phyloP scores from a whole-genome alignment of 352 stramenopile genomes.

The Phytophthora uliginosa region DNA sequence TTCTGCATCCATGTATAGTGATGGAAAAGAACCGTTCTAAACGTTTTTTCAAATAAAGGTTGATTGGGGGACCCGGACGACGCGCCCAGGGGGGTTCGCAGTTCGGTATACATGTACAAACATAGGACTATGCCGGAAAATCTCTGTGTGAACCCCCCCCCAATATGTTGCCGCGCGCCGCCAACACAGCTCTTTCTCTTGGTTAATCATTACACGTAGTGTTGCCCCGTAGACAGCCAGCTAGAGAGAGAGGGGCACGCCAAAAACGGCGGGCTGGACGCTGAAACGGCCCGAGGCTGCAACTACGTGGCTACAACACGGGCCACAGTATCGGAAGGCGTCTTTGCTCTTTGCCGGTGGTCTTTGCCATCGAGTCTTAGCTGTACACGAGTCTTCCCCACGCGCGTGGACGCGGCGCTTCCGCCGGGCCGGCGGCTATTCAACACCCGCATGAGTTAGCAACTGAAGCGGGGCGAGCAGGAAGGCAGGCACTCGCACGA shows the following conservation, averaged over 20 bases:
- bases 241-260: neutral
- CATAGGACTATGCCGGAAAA: too few species aligned
- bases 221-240: too few species aligned
- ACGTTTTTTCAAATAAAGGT: too few species aligned
- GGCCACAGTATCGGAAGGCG: too few species aligned
- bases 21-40: too few species aligned
- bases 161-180: constrained; percentile 1
- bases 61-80: too few species aligned
- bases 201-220: neutral
- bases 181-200: neutral
- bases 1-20: too few species aligned
- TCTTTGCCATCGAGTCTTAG: neutral
- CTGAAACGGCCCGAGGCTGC: neutral
- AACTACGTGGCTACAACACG: neutral
- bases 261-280: constrained; percentile 2
- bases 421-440: constrained; percentile 13
- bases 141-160: too few species aligned
- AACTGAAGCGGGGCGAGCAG: neutral
- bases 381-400: neutral
- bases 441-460: constrained; percentile 16
- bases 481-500: constrained; percentile 1
- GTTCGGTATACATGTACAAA: too few species aligned
- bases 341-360: neutral
- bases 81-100: too few species aligned
- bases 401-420: constrained; percentile 2